Base-by-base conservation (phyloP, 2,329 filamentous ascomycete genomes). In the Trichoderma arundinaceum region DNA sequence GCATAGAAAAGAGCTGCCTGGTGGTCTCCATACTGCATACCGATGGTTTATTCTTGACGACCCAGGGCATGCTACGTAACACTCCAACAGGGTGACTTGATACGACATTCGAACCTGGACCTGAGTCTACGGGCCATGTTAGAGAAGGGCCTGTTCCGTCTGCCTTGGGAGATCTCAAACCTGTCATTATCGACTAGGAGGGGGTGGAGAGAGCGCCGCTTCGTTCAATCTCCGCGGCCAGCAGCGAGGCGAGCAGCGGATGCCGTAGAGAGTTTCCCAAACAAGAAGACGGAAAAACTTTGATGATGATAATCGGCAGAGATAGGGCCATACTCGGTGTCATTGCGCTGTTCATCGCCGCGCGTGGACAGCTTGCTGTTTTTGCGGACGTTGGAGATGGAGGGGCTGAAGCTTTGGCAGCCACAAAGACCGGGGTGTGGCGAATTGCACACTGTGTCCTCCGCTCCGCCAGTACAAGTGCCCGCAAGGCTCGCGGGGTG, bases 371-470 rank as follows among this genome's bases (percentile, higher is more conserved):
- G 39, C 39, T 33, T 35, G 41, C 17, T 39, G 41, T 17, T 44
- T 52, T 46, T 10, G 28, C 22, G 32, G 39, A 38, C 2, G 48
- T 62, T 22, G 59, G 35, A 53, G 35, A 53, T 35, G 59, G 48
- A 62, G 59, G 59, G 59, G 59, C 48, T 62, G 59, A 62, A 62
- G 59, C 59, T 62, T 62, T 22, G 17, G 39, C 59, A 62, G 59
- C 59, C 59, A 62, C 48, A 62, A 19, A 19, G 38, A 41, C 59
- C 7, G 56, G 59, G 59, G 49, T 44, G 48, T 22, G 48, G 39
- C 28, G 33, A 38, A 19, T 44, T 7, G 39, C 43, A 12, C 48
- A 62, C 59, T 62, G 59, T 62, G 48, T 49, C 53, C n/a, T 28
- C 49, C n/a, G 43, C n/a, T 35, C 10, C 59, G 46, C 38, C 48